Conservation (phyloP, 805 yeast genomes). For the Komagataella phaffii region DNA sequence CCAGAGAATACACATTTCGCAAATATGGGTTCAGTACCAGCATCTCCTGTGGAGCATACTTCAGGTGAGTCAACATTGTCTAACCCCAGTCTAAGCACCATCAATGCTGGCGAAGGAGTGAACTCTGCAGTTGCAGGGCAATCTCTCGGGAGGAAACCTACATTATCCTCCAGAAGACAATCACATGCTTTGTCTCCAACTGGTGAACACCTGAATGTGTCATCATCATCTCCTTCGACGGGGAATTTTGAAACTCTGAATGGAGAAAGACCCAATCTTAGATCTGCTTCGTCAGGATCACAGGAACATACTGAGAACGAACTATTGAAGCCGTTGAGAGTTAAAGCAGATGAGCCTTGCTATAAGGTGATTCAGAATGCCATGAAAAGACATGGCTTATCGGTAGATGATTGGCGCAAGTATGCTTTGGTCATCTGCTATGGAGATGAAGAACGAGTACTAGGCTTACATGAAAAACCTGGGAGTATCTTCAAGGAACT, state of each 20-base stretch:
- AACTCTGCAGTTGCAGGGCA: neutral
- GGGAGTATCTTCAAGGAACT: constrained; percentile 74
- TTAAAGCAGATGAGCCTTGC: constrained; percentile 86
- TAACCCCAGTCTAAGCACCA: neutral
- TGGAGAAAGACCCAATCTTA: constrained; percentile 4
- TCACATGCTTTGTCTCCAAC: constrained; percentile 4
- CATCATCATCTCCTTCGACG: neutral
- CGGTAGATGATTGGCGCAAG: constrained; percentile 71
- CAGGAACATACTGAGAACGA: constrained; percentile 21
- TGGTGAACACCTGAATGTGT: neutral
- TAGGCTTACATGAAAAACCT: constrained; percentile 80
- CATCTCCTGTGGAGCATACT: neutral
- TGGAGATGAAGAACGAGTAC: constrained; percentile 78
- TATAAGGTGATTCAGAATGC: constrained; percentile 80
- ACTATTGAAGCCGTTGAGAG: constrained; percentile 72
- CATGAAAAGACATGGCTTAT: constrained; percentile 70
- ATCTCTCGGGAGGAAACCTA: neutral
- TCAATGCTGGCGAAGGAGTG: neutral
- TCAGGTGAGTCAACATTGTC: constrained; percentile 2
- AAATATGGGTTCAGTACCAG: neutral
- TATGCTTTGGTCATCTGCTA: constrained; percentile 83
- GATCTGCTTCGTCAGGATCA: constrained; percentile 1
- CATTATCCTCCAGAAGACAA: constrained; percentile 1
- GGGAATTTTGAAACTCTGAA: neutral
- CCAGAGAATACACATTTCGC: constrained; percentile 27